A percentile compares a stretch with the other conserved stretches of the same genome.
These are phyloP conservation scores for Fusarium mexicanum DNA, from an alignment of 2,329 filamentous ascomycete genomes.

Conservation along the genomic window DNA sequence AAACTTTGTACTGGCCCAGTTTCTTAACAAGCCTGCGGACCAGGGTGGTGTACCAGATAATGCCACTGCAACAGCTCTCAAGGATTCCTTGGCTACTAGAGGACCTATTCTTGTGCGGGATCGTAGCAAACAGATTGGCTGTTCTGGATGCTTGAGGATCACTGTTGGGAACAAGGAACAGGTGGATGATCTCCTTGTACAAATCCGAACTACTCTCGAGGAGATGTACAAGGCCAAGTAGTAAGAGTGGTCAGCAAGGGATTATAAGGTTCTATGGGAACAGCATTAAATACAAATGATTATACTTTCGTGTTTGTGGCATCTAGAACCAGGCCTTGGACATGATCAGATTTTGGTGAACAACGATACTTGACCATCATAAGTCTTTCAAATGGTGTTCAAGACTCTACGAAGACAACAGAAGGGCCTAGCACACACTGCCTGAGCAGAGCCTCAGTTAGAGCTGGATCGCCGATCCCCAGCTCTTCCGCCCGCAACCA, in stretches of 20 bases:
- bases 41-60: background rate
- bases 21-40: background rate
- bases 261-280: fast-evolving
- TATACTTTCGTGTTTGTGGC: too few species aligned
- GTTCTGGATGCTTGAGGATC: background rate
- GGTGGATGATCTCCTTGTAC: background rate
- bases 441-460: background rate
- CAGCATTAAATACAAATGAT: background rate
- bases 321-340: background rate
- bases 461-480: background rate
- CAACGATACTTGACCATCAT: background rate
- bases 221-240: background rate
- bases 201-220: background rate
- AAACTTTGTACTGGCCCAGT: background rate
- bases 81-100: background rate
- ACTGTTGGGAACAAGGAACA: background rate
- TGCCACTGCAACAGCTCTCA: background rate
- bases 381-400: fast-evolving
- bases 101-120: background rate
- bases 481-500: background rate
- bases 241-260: background rate
- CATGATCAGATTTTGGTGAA: fast-evolving
- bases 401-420: fast-evolving
- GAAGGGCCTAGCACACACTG: fast-evolving
- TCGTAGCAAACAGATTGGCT: background rate